Evolutionary conservation across 768 basidiomycete species (phyloP).

Genomic region (Pleurotus djamor): DNA sequence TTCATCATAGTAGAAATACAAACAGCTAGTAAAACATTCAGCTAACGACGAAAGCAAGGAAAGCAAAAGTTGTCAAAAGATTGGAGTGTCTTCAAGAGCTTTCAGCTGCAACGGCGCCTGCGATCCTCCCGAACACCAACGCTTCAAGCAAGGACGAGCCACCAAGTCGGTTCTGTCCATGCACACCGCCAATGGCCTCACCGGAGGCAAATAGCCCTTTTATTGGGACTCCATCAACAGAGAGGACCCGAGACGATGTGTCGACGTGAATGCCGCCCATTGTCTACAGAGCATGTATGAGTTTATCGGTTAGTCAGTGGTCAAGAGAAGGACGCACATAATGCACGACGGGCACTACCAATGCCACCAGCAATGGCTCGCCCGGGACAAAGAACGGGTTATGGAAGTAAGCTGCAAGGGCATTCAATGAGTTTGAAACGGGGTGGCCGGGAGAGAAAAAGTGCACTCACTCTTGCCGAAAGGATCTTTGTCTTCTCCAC

Average conservation of each 20-base stretch:
- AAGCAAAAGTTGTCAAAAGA: no score
- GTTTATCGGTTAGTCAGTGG: not conserved
- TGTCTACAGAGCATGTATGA: constrained; percentile 11
- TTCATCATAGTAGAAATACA: not conserved
- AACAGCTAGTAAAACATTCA: no score
- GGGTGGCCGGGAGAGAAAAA: no score
- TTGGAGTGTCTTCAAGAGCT: not conserved
- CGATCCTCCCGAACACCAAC: constrained; percentile 25
- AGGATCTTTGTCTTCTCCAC: constrained; percentile 15
- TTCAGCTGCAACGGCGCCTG: constrained; percentile 16
- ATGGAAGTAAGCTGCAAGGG: constrained; percentile 6
- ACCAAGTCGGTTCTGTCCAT: constrained; percentile 22
- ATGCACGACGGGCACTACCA: constrained; percentile 23
- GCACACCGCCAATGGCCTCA: constrained; percentile 25
- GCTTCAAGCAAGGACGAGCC: constrained; percentile 24
- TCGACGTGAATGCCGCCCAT: constrained; percentile 23
- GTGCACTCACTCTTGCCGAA: constrained; percentile 9
- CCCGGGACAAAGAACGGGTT: constrained; percentile 11
- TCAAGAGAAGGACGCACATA: constrained; percentile 14
- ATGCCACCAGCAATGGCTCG: constrained; percentile 17
- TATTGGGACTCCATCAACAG: constrained; percentile 11
- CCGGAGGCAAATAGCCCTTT: constrained; percentile 21
- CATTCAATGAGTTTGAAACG: no score
- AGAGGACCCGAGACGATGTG: constrained; percentile 16
- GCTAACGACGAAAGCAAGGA: no score